These are phyloP conservation scores for Ceratocystis cubensis DNA, from an alignment of 2,329 filamentous ascomycete species.

Conservation along the genomic window DNA sequence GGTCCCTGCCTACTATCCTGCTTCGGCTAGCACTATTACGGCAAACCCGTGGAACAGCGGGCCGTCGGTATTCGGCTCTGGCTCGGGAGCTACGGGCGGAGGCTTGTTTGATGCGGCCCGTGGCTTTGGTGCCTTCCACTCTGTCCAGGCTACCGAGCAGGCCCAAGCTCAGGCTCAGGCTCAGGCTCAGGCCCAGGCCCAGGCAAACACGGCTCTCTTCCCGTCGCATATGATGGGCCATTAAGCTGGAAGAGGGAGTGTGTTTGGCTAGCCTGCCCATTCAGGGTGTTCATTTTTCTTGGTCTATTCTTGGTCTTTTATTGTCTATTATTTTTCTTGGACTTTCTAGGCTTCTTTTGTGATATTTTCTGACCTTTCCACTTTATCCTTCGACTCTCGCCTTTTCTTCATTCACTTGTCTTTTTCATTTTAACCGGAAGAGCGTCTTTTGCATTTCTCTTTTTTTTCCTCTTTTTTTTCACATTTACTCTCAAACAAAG, in stretches of 20 bases:
- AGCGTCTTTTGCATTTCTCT: not conserved
- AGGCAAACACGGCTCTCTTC: slow-evolving; percentile 15
- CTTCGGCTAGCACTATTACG: slow-evolving; percentile 13
- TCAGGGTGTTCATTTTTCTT: not conserved
- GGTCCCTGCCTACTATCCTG: slow-evolving; percentile 17
- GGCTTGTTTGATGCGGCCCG: not conserved
- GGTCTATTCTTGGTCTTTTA: not conserved
- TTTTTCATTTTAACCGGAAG: too few species aligned
- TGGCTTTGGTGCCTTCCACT: slow-evolving; percentile 7
- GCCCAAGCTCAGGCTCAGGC: not conserved
- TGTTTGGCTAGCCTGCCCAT: not conserved
- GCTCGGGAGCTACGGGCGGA: not conserved
- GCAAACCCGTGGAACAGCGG: slow-evolving; percentile 19
- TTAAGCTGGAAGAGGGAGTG: slow-evolving; percentile 19
- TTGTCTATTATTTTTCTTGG: not conserved
- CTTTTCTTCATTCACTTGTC: too few species aligned
- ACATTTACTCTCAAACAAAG: not conserved
- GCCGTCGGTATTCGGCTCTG: not conserved
- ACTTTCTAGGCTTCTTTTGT: not conserved
- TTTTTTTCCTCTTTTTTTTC: not conserved
- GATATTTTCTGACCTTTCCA: too few species aligned
- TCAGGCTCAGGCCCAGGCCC: not conserved
- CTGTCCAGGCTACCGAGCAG: not conserved
- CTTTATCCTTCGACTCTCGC: too few species aligned
- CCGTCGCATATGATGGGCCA: slow-evolving; percentile 30